Evolutionary conservation across 768 basidiomycete species (phyloP).

Genomic region (Collybiopsis luxurians): DNA sequence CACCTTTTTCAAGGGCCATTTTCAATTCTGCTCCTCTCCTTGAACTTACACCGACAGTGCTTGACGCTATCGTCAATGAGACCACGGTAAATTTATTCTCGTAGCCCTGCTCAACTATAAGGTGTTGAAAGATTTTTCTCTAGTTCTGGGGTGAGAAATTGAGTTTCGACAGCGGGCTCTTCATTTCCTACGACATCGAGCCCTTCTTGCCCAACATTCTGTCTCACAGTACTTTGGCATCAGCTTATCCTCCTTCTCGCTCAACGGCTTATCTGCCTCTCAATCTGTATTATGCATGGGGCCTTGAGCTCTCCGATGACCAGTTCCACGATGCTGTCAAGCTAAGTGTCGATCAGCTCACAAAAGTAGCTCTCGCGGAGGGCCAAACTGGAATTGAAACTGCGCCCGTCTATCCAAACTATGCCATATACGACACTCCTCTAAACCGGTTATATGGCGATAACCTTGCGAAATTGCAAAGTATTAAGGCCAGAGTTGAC

Average conservation of each 20-base stretch:
- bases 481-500: slow-evolving; percentile 47
- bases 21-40: slow-evolving; percentile 31
- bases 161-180: slow-evolving; percentile 20
- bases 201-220: slow-evolving; percentile 35
- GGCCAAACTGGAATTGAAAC: slow-evolving; percentile 34
- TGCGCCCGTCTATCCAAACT: slow-evolving; percentile 57
- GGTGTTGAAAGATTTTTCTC: not conserved
- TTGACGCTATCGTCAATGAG: slow-evolving; percentile 28
- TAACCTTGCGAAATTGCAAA: slow-evolving; percentile 21
- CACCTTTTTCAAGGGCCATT: slow-evolving; percentile 19
- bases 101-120: not conserved
- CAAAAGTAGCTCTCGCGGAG: slow-evolving; percentile 32
- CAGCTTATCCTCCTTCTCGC: slow-evolving; percentile 50
- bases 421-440: slow-evolving; percentile 53
- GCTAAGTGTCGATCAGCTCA: slow-evolving; percentile 37
- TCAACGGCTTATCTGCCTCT: slow-evolving; percentile 35
- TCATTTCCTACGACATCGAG: slow-evolving; percentile 37
- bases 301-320: slow-evolving; percentile 31
- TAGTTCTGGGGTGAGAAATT: slow-evolving; percentile 32
- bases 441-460: slow-evolving; percentile 41
- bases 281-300: slow-evolving; percentile 49
- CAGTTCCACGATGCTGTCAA: slow-evolving; percentile 37
- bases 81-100: slow-evolving; percentile 20
- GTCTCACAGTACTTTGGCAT: slow-evolving; percentile 30
- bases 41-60: slow-evolving; percentile 17